phyloP scores from a whole-genome alignment of 2,329 filamentous ascomycete genomes.

The Fusarium anthophilum region DNA sequence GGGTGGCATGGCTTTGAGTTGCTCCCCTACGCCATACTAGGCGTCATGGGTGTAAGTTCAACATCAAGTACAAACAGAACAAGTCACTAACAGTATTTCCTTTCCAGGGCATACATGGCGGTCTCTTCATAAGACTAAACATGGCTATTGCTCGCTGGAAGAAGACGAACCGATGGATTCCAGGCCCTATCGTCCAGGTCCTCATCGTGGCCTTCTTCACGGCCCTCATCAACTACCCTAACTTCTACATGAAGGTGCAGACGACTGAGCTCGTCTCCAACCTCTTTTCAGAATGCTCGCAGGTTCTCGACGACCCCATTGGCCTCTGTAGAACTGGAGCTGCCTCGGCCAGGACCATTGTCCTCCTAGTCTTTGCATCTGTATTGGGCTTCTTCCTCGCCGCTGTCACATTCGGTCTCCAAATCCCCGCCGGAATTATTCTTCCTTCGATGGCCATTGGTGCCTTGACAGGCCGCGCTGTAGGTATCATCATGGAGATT shows the following conservation, averaged over 20 bases:
- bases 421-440: constrained; percentile 95
- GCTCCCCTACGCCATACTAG: constrained; percentile 85
- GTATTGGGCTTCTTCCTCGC: constrained; percentile 86
- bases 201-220: constrained; percentile 81
- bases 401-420: constrained; percentile 89
- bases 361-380: constrained; percentile 83
- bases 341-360: constrained; percentile 82
- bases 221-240: constrained; percentile 92
- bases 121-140: constrained; percentile 93
- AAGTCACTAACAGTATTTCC: constrained; percentile 14
- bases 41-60: constrained; percentile 74
- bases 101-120: constrained; percentile 83
- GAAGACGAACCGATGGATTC: constrained; percentile 70
- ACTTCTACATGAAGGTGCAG: constrained; percentile 95
- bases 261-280: constrained; percentile 90
- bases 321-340: constrained; percentile 90
- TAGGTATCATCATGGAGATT: constrained; percentile 90
- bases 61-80: background rate
- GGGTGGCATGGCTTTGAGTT: constrained; percentile 97
- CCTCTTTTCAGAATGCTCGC: constrained; percentile 90
- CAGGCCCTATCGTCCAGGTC: constrained; percentile 82
- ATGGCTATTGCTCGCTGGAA: constrained; percentile 87
- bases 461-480: constrained; percentile 85
- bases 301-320: constrained; percentile 84
- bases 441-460: constrained; percentile 96